These are phyloP conservation scores for Magnusiomyces paraingens DNA, from an alignment of 1,139 yeast genomes.

Conservation along the genomic window DNA sequence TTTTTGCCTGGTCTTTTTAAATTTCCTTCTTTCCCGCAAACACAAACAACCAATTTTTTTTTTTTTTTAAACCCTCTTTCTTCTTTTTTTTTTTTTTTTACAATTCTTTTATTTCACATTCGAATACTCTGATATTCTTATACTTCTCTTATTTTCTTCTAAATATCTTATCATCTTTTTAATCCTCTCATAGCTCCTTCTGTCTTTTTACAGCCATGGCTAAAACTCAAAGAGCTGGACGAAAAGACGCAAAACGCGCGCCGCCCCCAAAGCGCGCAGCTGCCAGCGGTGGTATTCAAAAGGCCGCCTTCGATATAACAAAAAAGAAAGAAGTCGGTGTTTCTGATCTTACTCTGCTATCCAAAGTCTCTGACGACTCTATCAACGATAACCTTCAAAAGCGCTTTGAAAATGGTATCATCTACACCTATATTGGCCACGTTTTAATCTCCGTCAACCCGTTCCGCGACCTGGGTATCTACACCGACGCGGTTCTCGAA, in stretches of 20 bases:
- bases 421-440: slow-evolving; percentile 44
- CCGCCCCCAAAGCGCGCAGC: slow-evolving; percentile 47
- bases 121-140: not conserved
- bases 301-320: slow-evolving; percentile 83
- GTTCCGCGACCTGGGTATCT: slow-evolving; percentile 91
- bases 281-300: slow-evolving; percentile 52
- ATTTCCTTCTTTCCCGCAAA: too few species aligned
- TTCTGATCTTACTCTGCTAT: slow-evolving; percentile 81
- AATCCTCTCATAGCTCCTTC: not conserved
- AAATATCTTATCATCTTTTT: not conserved
- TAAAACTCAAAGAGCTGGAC: slow-evolving; percentile 67
- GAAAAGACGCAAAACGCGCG: slow-evolving; percentile 51
- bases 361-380: slow-evolving; percentile 85
- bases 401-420: slow-evolving; percentile 81
- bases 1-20: too few species aligned
- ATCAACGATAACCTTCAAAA: slow-evolving; percentile 88
- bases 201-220: slow-evolving; percentile 44
- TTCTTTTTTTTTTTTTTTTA: not conserved
- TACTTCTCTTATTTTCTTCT: not conserved
- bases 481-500: slow-evolving; percentile 68
- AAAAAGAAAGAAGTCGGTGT: slow-evolving; percentile 97
- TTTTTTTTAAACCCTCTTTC: not conserved
- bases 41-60: too few species aligned
- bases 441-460: slow-evolving; percentile 89
- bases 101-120: not conserved